Percentiles rank a stretch among this genome's conserved stretches.
Conservation (phyloP, 2,329 filamentous ascomycete genomes). For the Annulohypoxylon truncatum region DNA sequence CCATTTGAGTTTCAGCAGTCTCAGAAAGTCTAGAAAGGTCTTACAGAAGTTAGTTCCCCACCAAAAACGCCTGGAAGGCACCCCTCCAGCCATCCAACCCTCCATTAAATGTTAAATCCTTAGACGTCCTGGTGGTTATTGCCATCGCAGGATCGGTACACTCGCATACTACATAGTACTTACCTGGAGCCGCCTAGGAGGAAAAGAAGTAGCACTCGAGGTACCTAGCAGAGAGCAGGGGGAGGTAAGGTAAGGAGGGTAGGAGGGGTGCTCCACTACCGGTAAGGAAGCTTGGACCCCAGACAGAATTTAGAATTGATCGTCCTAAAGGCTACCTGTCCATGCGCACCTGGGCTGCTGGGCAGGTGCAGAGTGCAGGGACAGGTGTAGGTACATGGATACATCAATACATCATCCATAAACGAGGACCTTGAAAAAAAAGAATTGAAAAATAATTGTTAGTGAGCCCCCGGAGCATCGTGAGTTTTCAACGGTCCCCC, state of each 20-base stretch:
- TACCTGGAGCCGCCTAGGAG: conserved; percentile 8
- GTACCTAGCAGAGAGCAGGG: neutral
- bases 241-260: neutral
- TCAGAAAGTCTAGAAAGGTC: conserved; percentile 8
- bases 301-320: conserved; percentile 18
- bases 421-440: neutral
- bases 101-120: conserved; percentile 1
- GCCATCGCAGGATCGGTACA: neutral
- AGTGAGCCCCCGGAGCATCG: conserved; percentile 41
- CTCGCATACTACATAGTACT: neutral
- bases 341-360: neutral
- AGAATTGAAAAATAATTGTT: conserved; percentile 30
- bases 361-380: neutral
- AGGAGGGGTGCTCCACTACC: neutral
- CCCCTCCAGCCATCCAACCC: conserved; percentile 26
- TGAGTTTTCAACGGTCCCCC: conserved; percentile 42
- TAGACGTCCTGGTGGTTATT: neutral
- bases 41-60: conserved; percentile 22
- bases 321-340: conserved; percentile 30
- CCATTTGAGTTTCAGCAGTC: conserved; percentile 2
- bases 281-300: conserved; percentile 7
- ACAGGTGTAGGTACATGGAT: neutral
- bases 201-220: too few species aligned
- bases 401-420: neutral
- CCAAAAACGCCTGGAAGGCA: conserved; percentile 22